Evolutionary conservation across 768 basidiomycete species (phyloP).

Genomic region (Cystobasidium tubakii): DNA sequence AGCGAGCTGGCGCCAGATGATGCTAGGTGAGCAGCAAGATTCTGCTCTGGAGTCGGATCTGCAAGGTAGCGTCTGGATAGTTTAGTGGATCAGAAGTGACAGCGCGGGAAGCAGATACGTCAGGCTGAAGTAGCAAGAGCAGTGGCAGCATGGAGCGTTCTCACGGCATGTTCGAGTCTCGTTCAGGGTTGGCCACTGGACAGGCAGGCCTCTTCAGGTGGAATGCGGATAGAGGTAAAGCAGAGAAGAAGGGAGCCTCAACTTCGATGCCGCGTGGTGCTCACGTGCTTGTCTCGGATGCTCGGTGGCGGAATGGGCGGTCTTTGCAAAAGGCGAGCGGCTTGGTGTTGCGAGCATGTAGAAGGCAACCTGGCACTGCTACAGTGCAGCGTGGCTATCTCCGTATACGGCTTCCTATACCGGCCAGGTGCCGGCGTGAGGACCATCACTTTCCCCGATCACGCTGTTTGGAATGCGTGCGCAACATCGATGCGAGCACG

Average conservation of each 20-base stretch:
- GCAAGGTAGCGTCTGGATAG: not conserved
- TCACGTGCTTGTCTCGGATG: not conserved
- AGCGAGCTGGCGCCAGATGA: conserved; percentile 11
- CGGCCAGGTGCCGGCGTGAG: too few relatives aligned
- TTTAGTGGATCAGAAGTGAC: not conserved
- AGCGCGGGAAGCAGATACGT: not conserved
- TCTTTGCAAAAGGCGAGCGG: not conserved
- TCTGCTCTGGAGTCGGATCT: conserved; percentile 18
- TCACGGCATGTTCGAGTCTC: not conserved
- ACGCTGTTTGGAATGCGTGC: too few relatives aligned
- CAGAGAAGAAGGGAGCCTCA: not conserved
- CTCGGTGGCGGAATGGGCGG: not conserved
- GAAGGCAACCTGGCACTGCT: too few relatives aligned
- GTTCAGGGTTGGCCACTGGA: too few relatives aligned
- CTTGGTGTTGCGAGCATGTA: too few relatives aligned
- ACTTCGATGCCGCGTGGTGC: not conserved
- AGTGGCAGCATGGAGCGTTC: not conserved
- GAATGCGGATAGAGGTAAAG: too few relatives aligned
- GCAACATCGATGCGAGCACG: too few relatives aligned
- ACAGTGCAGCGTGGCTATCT: too few relatives aligned
- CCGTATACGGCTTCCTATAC: too few relatives aligned
- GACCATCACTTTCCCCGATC: too few relatives aligned
- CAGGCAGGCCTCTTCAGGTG: too few relatives aligned
- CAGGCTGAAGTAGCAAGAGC: not conserved
- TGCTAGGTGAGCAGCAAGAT: conserved; percentile 8